phyloP scores from a whole-genome alignment of 495 filamentous ascomycete species.

The Neurospora sublineolata region DNA sequence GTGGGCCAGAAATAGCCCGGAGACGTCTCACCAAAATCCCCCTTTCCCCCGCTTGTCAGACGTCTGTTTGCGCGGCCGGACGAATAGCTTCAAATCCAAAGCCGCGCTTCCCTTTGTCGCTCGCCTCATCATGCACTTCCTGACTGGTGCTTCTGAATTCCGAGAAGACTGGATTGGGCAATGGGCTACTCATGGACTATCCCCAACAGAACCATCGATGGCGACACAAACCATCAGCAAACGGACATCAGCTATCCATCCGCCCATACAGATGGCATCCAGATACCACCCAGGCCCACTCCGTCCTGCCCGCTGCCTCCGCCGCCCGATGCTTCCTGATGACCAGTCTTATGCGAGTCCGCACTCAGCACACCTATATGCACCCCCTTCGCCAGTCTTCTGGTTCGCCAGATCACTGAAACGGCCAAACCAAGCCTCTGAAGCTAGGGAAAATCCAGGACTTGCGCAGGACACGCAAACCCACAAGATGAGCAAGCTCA shows the following conservation, averaged over 20 bases:
- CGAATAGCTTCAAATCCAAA: background rate
- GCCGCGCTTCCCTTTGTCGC: background rate
- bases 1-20: background rate
- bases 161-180: background rate
- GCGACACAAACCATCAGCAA: background rate
- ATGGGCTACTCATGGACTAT: background rate
- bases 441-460: background rate
- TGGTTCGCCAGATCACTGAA: background rate
- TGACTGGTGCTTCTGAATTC: background rate
- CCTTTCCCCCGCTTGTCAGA: background rate
- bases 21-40: background rate
- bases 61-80: background rate
- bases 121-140: background rate
- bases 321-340: background rate
- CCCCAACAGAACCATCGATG: background rate
- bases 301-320: background rate
- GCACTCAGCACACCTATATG: background rate
- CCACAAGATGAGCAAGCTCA: background rate
- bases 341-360: background rate
- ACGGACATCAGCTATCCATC: background rate
- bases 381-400: background rate
- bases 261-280: background rate
- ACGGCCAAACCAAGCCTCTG: background rate
- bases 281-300: background rate
- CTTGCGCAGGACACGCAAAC: background rate